Evolutionary conservation across 345 rosid genomes (phyloP), one percentile per base, ranked within the genome.

Genomic region (Erodium maritimum): DNA sequence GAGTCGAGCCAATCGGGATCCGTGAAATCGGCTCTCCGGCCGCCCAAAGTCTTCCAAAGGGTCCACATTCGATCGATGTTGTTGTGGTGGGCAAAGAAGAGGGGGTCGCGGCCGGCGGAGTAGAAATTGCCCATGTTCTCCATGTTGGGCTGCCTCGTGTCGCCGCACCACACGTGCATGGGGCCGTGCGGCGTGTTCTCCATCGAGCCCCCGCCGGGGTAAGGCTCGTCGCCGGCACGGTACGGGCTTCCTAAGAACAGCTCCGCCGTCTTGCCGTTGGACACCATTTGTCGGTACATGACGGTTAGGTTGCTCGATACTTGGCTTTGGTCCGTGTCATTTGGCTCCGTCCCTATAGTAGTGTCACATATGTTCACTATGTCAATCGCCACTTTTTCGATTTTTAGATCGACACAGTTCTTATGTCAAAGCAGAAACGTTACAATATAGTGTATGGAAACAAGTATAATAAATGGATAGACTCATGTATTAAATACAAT

Each of bases 121-220:
- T 82, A 80, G 68, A 85, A 76, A 25, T 63, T 79, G 2, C 91
- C 91, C 91, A 85, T 82, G 76, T 85, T 24, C 56, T 82, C 91
- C 0, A 54, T 2, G 61, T 85, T 72, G 2, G 82, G 80, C 17
- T 78, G 80, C 0, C 25, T 78, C 19, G 34, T 37, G 52, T 80
- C 91, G 1, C 87, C 87, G 34, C 73, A 50, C 91, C 87, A 82
- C 17, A 48, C 0, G 50, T 82, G 91, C 29, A 85, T 53, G 0
- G 73, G 55, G 4, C 75, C 79, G 11, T 85, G 87, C 10, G 91
- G 91, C 4, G 55, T 61, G 54, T 66, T 71, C 82, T 85, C 91
- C 0, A 85, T 9, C 0, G 85, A 63, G 21, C 88, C 91, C 1
- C 69, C 68, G 1, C 91, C 91, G 0, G 80, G 87, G 17, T 75